These are phyloP conservation scores for Pichia occidentalis DNA, from an alignment of 805 yeast genomes.

Conservation along the genomic window DNA sequence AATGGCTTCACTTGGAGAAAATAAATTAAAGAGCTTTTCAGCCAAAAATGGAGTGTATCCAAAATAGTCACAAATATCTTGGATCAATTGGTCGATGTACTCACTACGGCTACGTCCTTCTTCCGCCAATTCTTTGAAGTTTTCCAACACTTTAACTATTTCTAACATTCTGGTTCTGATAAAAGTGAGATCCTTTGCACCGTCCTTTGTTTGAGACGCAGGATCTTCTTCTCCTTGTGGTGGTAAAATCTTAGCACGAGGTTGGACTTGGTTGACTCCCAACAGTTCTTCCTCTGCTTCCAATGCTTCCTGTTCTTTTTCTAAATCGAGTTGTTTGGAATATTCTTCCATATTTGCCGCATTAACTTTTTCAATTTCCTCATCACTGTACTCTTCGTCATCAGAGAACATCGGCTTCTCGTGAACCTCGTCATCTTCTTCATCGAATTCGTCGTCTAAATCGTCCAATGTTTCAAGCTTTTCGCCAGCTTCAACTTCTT, in stretches of 20 bases:
- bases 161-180: conserved; percentile 93
- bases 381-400: conserved; percentile 54
- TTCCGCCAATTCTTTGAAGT: conserved; percentile 75
- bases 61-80: conserved; percentile 87
- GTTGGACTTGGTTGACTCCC: conserved; percentile 53
- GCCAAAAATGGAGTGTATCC: conserved; percentile 92
- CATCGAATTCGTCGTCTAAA: conserved; percentile 22
- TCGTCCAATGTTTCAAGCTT: conserved; percentile 24
- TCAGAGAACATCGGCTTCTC: conserved; percentile 78
- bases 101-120: conserved; percentile 83
- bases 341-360: conserved; percentile 80
- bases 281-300: conserved; percentile 58
- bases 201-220: conserved; percentile 34
- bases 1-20: conserved; percentile 93
- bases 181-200: conserved; percentile 54
- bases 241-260: conserved; percentile 74
- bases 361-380: conserved; percentile 63
- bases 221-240: conserved; percentile 54
- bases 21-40: conserved; percentile 84
- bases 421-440: conserved; percentile 49
- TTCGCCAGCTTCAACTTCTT: conserved; percentile 41
- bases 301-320: conserved; percentile 49
- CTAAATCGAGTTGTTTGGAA: conserved; percentile 59
- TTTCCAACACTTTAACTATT: conserved; percentile 87
- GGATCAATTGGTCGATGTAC: conserved; percentile 67